phyloP scores from a whole-genome alignment of 2,329 filamentous ascomycete genomes.

The Colletotrichum sublineola region DNA sequence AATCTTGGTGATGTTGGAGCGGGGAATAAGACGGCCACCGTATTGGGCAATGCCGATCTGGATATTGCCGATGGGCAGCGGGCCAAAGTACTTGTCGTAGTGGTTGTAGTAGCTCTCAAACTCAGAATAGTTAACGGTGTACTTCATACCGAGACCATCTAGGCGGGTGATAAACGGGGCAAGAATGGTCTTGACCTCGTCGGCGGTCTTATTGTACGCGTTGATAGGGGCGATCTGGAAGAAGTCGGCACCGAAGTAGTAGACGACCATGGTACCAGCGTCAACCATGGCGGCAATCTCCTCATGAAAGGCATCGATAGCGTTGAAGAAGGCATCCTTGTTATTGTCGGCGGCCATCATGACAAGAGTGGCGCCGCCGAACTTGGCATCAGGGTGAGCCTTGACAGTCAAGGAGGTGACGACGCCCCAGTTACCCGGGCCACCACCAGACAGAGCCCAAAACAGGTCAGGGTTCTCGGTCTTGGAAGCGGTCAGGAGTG shows the following conservation, averaged over 20 bases:
- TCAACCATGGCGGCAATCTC: constrained; percentile 62
- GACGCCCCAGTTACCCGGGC: constrained; percentile 57
- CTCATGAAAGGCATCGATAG: constrained; percentile 48
- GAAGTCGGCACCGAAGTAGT: constrained; percentile 60
- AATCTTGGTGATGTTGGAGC: constrained; percentile 42
- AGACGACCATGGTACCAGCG: constrained; percentile 63
- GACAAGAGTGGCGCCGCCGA: constrained; percentile 50
- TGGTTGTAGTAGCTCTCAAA: constrained; percentile 56
- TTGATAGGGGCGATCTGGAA: constrained; percentile 64
- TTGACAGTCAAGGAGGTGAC: constrained; percentile 56
- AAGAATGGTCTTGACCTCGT: constrained; percentile 58
- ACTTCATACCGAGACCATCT: constrained; percentile 50
- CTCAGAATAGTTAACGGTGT: constrained; percentile 45
- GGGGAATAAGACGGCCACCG: constrained; percentile 45
- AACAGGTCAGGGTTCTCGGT: constrained; percentile 60
- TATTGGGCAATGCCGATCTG: constrained; percentile 60
- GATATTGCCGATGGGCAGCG: constrained; percentile 55
- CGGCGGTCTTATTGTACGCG: constrained; percentile 59
- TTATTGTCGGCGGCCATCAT: constrained; percentile 48
- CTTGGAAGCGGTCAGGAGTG: constrained; percentile 57
- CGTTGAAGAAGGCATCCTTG: constrained; percentile 51
- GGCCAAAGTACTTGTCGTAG: constrained; percentile 55
- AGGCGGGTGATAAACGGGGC: constrained; percentile 59
- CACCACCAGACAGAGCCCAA: constrained; percentile 64
- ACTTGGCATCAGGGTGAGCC: constrained; percentile 51